Base-by-base conservation (phyloP, 208 protist species). In the Trypanosoma rangeli region DNA sequence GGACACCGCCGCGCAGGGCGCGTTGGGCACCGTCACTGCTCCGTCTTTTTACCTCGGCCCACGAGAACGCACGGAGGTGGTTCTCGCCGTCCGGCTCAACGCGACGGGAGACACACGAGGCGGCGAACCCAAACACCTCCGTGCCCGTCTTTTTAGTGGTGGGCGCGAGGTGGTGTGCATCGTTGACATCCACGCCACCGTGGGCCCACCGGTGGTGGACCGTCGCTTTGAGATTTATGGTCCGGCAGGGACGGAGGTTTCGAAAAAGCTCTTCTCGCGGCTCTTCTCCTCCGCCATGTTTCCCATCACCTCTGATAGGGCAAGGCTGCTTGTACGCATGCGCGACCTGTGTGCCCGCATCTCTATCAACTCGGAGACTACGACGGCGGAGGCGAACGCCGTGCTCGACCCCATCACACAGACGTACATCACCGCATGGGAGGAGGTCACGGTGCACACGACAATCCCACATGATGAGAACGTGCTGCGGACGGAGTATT, bases 321-420 rank as follows among this genome's bases (percentile, higher is more conserved):
- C 52, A 4, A 78, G 82, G 48, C 61, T 94, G 39, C 71, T 93
- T 37, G 50, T 78, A 63, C 84, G 85, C 28, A 85, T 96, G 87
- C 80, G 79, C 9, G 81, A 87, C 55, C 56, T 93, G 33, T 94
- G 91, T 70, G 76, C 78, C 33, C 80, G 81, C 44, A 76, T 77
- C 10, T 72, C 74, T 13, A 70, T 78, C 15, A 69, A 70, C 10
- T 85, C 83, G 12, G 80, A 81, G 33, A 31, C 44, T 16, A 94
- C 88, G 28, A 73, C 48, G n/a, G 88, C 83, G 65, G 74, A 80
- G 54, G 89, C 82, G 3, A 88, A 88, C 75, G 84, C 83, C 8
- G 81, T 93, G 63, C 52, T 94, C 20, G 91, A 96, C 74, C 86
- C 91, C 7, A 84, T 96, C 66, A 96, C 91, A 29, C 91, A 96